Evolutionary conservation across 192 early-diverging fungal genomes (phyloP), one percentile per base, ranked within the genome.

Genomic region (Funneliformis mosseae): DNA sequence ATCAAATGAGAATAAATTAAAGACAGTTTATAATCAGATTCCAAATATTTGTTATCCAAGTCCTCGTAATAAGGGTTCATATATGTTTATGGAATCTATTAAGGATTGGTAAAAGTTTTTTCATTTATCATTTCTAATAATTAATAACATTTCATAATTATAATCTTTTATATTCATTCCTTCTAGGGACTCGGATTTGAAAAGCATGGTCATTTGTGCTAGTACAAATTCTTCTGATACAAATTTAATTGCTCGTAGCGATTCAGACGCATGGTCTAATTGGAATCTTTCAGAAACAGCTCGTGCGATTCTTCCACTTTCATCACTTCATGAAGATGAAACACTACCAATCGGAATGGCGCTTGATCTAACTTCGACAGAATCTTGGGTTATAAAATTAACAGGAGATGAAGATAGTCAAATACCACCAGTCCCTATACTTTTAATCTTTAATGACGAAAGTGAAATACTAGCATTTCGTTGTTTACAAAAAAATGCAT

Each of bases 391-490:
- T 11, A 60, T n/a, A 12, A 77, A 77, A 7, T 68, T 95, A 25
- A 85, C 88, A 16, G 85, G 87, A 16, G 90, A 89, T 14, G 82
- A 83, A 46, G 86, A 84, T 10, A 85, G 79, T 6, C 68, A 77
- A 8, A 83, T 92, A 0, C 74, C 81, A 2, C 89, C 96, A 11
- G 89, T 88, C 11, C 96, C 96, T 1, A 88, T 95, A 16, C 41
- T 96, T 27, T 93, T 90, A 80, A 88, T 91, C 11, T 87, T 93
- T n/a, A 94, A 89, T 76, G 90, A 90, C 25, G 88, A 89, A 50
- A 94, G 88, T 0, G 81, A 86, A 14, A 80, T 96, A 27, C 63
- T 91, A 14, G 94, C 90, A 3, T 97, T 92, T 82, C 87, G 91
- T 71, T 82, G 92, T 55, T 55, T 55, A 14, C 50, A 55, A 55